A percentile compares a stretch with the other conserved stretches of the same genome.
phyloP scores from a whole-genome alignment of 2,329 filamentous ascomycete genomes.

The Penicillium sp. region DNA sequence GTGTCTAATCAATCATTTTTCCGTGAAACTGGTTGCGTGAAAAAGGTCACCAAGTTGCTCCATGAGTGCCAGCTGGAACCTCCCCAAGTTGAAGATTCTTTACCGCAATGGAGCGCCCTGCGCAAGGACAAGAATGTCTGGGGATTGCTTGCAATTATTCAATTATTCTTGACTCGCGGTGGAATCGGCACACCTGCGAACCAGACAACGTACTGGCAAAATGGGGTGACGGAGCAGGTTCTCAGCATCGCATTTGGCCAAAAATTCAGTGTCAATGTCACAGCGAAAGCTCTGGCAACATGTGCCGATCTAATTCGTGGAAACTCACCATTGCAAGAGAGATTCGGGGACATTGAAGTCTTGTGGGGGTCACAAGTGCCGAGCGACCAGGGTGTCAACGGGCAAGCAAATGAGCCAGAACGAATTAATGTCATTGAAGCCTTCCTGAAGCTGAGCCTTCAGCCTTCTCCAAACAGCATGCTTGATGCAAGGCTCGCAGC shows the following conservation, averaged over 20 bases:
- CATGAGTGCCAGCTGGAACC: slow-evolving; percentile 50
- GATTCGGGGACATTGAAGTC: slow-evolving; percentile 81
- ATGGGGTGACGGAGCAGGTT: slow-evolving; percentile 71
- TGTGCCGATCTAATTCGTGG: slow-evolving; percentile 84
- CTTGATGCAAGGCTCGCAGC: slow-evolving; percentile 80
- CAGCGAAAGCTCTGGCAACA: slow-evolving; percentile 75
- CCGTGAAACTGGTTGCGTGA: slow-evolving; percentile 78
- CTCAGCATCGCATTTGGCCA: slow-evolving; percentile 76
- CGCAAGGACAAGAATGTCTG: slow-evolving; percentile 87
- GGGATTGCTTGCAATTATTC: slow-evolving; percentile 77
- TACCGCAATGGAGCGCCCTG: slow-evolving; percentile 67
- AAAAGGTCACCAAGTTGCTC: slow-evolving; percentile 64
- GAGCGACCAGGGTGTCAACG: slow-evolving; percentile 27
- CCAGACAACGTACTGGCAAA: slow-evolving; percentile 77
- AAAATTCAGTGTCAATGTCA: slow-evolving; percentile 67
- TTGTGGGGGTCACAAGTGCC: slow-evolving; percentile 30
- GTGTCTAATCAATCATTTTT: slow-evolving; percentile 90
- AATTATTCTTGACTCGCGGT: slow-evolving; percentile 77
- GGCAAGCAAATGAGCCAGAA: slow-evolving; percentile 46
- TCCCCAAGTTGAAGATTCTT: slow-evolving; percentile 44
- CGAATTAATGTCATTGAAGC: slow-evolving; percentile 90
- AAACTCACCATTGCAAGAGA: slow-evolving; percentile 74
- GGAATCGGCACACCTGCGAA: slow-evolving; percentile 75
- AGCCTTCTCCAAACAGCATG: slow-evolving; percentile 57
- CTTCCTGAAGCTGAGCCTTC: slow-evolving; percentile 73